These are phyloP conservation scores for Linum tenue DNA, from an alignment of 345 rosid species.

Conservation along the genomic window DNA sequence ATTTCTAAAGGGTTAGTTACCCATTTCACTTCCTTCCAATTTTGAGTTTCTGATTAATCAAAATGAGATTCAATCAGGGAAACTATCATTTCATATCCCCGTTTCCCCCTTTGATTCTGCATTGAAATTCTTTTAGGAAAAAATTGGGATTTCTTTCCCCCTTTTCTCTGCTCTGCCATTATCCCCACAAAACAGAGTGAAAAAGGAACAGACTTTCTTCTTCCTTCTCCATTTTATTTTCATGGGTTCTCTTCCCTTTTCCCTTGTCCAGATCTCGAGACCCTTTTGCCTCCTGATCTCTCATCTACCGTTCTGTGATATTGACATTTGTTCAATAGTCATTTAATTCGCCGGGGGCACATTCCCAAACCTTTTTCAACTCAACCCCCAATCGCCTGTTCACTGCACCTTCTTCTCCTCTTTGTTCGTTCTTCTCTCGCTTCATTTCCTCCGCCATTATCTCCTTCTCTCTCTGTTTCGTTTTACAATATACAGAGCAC, in stretches of 20 bases:
- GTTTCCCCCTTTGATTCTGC: conserved; percentile 1
- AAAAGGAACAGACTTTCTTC: neutral
- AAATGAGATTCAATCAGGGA: conserved; percentile 11
- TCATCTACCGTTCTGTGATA: conserved; percentile 10
- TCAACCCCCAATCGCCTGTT: neutral
- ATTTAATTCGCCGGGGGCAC: conserved; percentile 6
- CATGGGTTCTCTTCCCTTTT: neutral
- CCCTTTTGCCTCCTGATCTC: neutral
- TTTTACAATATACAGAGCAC: conserved; percentile 20
- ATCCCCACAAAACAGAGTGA: conserved; percentile 16
- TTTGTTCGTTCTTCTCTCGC: neutral
- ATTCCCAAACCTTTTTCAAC: neutral
- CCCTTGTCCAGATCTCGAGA: conserved; percentile 36
- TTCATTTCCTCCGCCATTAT: conserved; percentile 50
- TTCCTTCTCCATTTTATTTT: neutral
- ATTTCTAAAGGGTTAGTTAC: no score
- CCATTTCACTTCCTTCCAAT: neutral
- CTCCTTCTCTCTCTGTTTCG: conserved; percentile 10
- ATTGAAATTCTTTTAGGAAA: conserved; percentile 6
- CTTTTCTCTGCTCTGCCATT: conserved; percentile 20
- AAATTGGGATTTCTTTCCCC: conserved; percentile 14
- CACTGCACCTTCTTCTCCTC: conserved; percentile 5
- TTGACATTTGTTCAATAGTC: conserved; percentile 23
- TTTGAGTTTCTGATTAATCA: neutral
- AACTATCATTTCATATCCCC: neutral